Evolutionary conservation across 1,139 yeast genomes (phyloP), one percentile per base, ranked within the genome.

Genomic region (Neolecta irregularis): DNA sequence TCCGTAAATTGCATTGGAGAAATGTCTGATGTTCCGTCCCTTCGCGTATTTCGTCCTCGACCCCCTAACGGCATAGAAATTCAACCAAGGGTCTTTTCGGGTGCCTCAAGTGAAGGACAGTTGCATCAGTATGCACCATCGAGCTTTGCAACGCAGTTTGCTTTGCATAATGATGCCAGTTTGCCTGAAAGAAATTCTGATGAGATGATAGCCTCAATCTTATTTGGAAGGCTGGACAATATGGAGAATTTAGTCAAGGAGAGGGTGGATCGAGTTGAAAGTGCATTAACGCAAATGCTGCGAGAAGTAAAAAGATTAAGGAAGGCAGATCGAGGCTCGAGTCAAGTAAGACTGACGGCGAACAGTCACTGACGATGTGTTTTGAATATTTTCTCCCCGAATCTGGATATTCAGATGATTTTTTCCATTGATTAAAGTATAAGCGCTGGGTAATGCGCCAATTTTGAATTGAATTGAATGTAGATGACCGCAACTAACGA

Each of bases 181-280:
- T 13, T 19, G 6, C 18, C 19, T 28, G 20, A 28, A 28, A 26
- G 4, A 28, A 19, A 2, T 6, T 12, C 11, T 5, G 12, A 15
- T 3, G 20, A 9, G 6, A 6, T 13, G 19, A 19, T 28, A n/a
- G 12, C 6, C 11, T 15, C 6, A 12, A 13, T 15, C 6, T 15
- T 28, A 28, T 4, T 26, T 6, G 15, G 21, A 28, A 28, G 21
- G 12, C 18, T 13, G 19, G 20, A 28, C 6, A 7, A 6, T 28
- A 28, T 13, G 19, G 18, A 28, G 12, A 28, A 28, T 28, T 28
- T 15, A 11, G 6, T 28, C 22, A 26, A 28, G 12, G 12, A 11
- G 19, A 5, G 13, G 4, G 12, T 28, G 11, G 12, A 13, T 28
- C 8, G 11, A 6, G 19, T 28, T 19, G 12, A 28, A 28, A 9